These are phyloP conservation scores for Wickerhamomyces ciferrii DNA, from an alignment of 805 yeast genomes.

Conservation along the genomic window DNA sequence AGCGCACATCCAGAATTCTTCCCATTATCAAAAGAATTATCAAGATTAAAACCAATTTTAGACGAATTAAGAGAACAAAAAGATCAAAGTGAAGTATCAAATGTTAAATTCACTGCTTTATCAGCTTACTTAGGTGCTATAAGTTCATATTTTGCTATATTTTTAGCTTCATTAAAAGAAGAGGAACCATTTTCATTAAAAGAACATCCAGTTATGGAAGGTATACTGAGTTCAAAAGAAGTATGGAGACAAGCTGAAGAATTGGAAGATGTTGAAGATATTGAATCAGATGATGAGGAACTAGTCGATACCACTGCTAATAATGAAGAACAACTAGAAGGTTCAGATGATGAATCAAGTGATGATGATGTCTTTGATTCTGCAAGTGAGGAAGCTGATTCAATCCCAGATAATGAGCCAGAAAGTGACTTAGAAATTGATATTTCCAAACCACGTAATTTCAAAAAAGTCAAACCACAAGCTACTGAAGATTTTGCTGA, in stretches of 20 bases:
- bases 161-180: conserved; percentile 47
- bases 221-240: conserved; percentile 75
- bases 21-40: conserved; percentile 65
- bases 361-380: conserved; percentile 25
- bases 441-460: conserved; percentile 45
- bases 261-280: conserved; percentile 28
- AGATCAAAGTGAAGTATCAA: conserved; percentile 28
- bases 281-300: conserved; percentile 7
- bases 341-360: conserved; percentile 28
- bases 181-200: conserved; percentile 66
- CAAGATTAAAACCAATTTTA: conserved; percentile 36
- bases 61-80: conserved; percentile 28
- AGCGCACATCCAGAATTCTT: conserved; percentile 77
- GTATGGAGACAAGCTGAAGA: conserved; percentile 81
- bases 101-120: conserved; percentile 63
- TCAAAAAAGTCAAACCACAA: conserved; percentile 32
- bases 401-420: conserved; percentile 1
- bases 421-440: conserved; percentile 40
- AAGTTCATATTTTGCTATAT: conserved; percentile 71
- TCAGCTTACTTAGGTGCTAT: conserved; percentile 77
- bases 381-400: conserved; percentile 6
- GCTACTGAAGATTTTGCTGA: conserved; percentile 58
- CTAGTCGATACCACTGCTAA: conserved; percentile 5
- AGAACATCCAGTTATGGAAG: conserved; percentile 87
- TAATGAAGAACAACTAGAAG: conserved; percentile 17